phyloP scores from a whole-genome alignment of 2,329 filamentous ascomycete species.

The Coleophoma crateriformis region DNA sequence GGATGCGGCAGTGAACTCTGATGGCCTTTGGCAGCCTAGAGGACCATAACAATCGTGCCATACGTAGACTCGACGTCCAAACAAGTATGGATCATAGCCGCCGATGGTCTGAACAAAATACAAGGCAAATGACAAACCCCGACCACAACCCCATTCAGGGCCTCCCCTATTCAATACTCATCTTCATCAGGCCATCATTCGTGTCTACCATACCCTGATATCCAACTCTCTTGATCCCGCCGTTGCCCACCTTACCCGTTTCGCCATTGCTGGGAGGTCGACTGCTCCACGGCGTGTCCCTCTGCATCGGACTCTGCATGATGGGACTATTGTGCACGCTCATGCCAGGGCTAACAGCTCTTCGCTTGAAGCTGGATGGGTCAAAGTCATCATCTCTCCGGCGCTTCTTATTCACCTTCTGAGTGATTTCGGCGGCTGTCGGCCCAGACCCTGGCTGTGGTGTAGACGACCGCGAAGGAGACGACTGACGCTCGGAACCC shows the following conservation, averaged over 20 bases:
- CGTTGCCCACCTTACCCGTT: constrained; percentile 40
- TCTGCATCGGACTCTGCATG: constrained; percentile 75
- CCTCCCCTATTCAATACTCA: constrained; percentile 78
- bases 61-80: too few species aligned
- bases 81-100: not conserved
- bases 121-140: not conserved
- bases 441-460: constrained; percentile 35
- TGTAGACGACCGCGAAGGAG: constrained; percentile 23
- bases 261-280: constrained; percentile 53
- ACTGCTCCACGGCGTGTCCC: constrained; percentile 71
- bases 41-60: too few species aligned
- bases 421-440: constrained; percentile 67
- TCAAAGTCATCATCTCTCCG: constrained; percentile 89
- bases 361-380: constrained; percentile 78
- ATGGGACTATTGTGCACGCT: constrained; percentile 87
- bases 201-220: constrained; percentile 93
- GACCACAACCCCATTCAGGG: not conserved
- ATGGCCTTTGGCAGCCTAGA: too few species aligned
- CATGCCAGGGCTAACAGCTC: constrained; percentile 87
- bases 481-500: constrained; percentile 18
- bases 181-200: constrained; percentile 92
- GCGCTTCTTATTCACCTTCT: constrained; percentile 77
- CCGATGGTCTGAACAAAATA: not conserved
- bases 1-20: too few species aligned
- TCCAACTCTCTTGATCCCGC: constrained; percentile 55